A percentile compares a stretch with the other conserved stretches of the same genome.
Evolutionary conservation across 2,329 filamentous ascomycete species (phyloP).

Genomic region (Xylaria sp.): DNA sequence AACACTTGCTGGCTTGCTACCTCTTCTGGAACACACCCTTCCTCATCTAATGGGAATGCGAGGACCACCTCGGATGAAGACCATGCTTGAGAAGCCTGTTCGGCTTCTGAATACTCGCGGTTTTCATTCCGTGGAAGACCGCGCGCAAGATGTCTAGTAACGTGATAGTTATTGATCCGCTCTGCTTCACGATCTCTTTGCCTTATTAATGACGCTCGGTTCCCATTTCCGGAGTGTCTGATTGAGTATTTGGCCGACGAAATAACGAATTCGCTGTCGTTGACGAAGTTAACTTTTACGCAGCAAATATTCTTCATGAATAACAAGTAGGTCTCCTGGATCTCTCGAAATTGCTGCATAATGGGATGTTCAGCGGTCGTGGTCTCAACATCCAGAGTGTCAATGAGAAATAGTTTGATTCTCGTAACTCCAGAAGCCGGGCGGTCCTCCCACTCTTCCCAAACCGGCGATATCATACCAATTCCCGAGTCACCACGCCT

Average conservation of each 20-base stretch:
- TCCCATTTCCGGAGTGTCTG: neutral
- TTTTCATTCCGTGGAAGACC: constrained; percentile 49
- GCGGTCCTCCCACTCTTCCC: constrained; percentile 49
- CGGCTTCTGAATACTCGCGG: constrained; percentile 47
- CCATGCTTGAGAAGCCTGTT: constrained; percentile 37
- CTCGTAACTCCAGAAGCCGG: constrained; percentile 45
- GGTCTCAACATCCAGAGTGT: constrained; percentile 38
- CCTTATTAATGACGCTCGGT: constrained; percentile 21
- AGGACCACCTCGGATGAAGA: constrained; percentile 54
- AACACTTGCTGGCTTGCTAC: constrained; percentile 56
- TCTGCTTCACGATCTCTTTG: constrained; percentile 40
- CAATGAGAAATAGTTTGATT: constrained; percentile 54
- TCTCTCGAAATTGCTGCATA: constrained; percentile 51
- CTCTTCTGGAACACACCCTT: constrained; percentile 47
- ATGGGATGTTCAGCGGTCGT: constrained; percentile 29
- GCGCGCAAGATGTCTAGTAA: constrained; percentile 43
- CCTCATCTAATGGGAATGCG: constrained; percentile 56
- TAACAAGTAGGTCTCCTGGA: constrained; percentile 55
- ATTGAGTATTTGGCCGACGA: constrained; percentile 33
- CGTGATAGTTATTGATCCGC: constrained; percentile 47
- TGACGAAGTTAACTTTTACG: constrained; percentile 50
- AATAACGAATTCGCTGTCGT: constrained; percentile 31
- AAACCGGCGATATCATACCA: constrained; percentile 61
- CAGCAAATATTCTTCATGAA: constrained; percentile 55
- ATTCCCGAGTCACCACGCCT: constrained; percentile 56